Base-by-base conservation (phyloP, 2,329 filamentous ascomycete species). In the Didymella pinodella region DNA sequence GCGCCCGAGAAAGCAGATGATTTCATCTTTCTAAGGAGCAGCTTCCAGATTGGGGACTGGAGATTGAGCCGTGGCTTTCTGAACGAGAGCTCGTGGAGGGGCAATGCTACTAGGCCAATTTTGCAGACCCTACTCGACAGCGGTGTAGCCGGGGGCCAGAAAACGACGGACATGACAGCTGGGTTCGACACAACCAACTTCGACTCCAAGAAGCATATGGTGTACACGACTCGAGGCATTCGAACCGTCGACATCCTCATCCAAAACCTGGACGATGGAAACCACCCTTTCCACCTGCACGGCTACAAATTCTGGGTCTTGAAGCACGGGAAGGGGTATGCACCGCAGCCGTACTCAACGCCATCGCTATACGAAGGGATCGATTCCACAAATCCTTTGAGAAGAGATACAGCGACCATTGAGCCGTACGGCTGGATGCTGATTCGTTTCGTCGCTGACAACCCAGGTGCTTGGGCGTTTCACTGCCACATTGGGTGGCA, bases 401-500 rank as follows among this genome's bases (percentile, higher is more conserved):
- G 89, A 7, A 81, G 91, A 7, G 91, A 94, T 62, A 91, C 88
- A 0, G 75, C 90, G 0, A 84, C 89, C 1, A 76, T 92, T 0
- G 83, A 83, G 20, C 88, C 88, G 0, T 82, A 85, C 31, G 89
- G 90, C 0, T 87, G 90, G 73, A 83, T 90, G 25, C 85, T 92
- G 11, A 70, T 94, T 11, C 70, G 81, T 0, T 82, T 83, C 62
- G 65, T 76, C 57, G 86, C 88, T 1, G 83, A 90, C 69, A 91
- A 91, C 65, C 86, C 89, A 11, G 88, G 88, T 64, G 68, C 75
- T 59, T 79, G 81, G 81, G 68, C 81, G 14, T 82, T 93, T 79
- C 90, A 93, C 77, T 93, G 90, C 76, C 91, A 94, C 73, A 89
- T 93, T 52, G 89, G 91, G 71, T 94, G 73, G 77, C 75, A 77